Conservation (phyloP, 2,329 filamentous ascomycete species). For the Leptographium wingfieldii region DNA sequence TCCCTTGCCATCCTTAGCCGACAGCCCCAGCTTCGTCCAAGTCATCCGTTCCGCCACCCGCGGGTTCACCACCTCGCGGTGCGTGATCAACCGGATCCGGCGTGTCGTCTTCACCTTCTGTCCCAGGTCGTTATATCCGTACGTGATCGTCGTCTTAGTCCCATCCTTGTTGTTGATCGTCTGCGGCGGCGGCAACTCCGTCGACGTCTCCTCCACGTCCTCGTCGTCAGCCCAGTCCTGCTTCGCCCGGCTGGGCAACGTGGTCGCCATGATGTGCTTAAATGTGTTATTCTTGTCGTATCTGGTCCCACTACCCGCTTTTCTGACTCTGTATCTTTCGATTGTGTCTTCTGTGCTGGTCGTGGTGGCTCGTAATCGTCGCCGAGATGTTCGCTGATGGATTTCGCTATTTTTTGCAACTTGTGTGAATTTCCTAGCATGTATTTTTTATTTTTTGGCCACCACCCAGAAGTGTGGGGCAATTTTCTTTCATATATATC, state of each 20-base stretch:
- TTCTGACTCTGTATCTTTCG: not conserved
- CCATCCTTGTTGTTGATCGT: conserved; percentile 96
- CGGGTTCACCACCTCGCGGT: conserved; percentile 91
- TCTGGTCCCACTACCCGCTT: not conserved
- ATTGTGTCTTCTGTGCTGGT: not conserved
- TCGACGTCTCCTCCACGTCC: conserved; percentile 59
- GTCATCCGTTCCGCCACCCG: conserved; percentile 87
- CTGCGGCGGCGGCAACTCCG: conserved; percentile 68
- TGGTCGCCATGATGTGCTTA: conserved; percentile 8
- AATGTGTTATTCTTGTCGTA: not conserved
- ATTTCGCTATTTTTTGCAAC: conserved; percentile 2
- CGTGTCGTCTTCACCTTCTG: conserved; percentile 97
- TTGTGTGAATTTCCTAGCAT: conserved; percentile 7
- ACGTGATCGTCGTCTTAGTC: conserved; percentile 88
- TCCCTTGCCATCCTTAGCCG: conserved; percentile 71
- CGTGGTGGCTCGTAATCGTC: not conserved
- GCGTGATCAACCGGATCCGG: conserved; percentile 80
- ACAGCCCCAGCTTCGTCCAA: conserved; percentile 87
- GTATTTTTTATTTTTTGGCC: conserved; percentile 9
- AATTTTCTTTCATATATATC: not conserved
- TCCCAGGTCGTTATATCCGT: conserved; percentile 80
- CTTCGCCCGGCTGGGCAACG: conserved; percentile 20
- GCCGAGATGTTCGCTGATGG: not conserved
- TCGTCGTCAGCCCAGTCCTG: conserved; percentile 95
- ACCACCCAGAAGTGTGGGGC: conserved; percentile 7